Evolutionary conservation across 2,329 filamentous ascomycete species (phyloP).

Genomic region (Calycina herbarum): DNA sequence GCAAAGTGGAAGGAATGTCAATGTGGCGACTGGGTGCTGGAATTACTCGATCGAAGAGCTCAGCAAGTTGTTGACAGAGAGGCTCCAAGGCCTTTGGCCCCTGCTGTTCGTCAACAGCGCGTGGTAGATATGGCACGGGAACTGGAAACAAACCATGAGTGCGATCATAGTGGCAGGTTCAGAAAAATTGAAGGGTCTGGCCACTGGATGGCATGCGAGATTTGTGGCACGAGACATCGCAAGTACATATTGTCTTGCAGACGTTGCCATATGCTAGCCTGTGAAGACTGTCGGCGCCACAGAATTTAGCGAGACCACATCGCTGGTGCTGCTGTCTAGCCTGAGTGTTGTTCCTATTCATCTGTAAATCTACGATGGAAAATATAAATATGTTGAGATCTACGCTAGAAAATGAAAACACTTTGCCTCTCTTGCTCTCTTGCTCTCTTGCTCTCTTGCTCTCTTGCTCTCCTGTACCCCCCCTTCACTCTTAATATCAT

Average conservation of each 20-base stretch:
- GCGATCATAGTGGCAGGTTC: conserved; percentile 23
- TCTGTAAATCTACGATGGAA: too few relatives aligned
- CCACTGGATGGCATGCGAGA: conserved; percentile 21
- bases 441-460: too few relatives aligned
- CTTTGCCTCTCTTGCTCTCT: too few relatives aligned
- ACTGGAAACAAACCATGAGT: conserved; percentile 24
- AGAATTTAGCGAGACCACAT: neutral
- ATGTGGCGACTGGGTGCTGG: conserved; percentile 27
- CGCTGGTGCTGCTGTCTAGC: too few relatives aligned
- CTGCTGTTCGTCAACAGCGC: conserved; percentile 22
- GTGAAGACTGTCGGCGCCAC: conserved; percentile 20
- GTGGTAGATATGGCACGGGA: conserved; percentile 22
- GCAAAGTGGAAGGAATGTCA: conserved; percentile 29
- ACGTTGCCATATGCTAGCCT: conserved; percentile 25
- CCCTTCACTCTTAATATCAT: too few relatives aligned
- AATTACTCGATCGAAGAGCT: conserved; percentile 27
- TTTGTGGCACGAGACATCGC: conserved; percentile 22
- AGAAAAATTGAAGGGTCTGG: conserved; percentile 20
- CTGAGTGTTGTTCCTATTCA: too few relatives aligned
- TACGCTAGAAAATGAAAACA: too few relatives aligned
- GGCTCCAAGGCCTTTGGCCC: conserved; percentile 18
- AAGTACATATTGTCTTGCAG: conserved; percentile 27
- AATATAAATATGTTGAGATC: too few relatives aligned
- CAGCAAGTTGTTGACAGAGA: conserved; percentile 29
- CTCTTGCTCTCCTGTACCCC: too few relatives aligned